phyloP scores from a whole-genome alignment of 352 stramenopile genomes.

The Phytophthora pistaciae region DNA sequence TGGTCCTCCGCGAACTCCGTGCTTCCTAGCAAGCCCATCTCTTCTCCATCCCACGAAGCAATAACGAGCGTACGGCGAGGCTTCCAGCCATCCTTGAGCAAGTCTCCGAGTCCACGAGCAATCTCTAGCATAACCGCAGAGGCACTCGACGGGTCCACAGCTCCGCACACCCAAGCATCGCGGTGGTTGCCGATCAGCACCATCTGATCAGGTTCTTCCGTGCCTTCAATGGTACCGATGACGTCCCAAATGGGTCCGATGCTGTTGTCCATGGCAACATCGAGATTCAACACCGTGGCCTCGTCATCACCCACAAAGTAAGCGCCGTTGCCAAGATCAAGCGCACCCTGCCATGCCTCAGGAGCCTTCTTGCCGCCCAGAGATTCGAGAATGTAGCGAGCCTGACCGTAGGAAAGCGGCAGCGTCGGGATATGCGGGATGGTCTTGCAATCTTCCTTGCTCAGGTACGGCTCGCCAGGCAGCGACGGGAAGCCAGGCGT shows the following conservation, averaged over 20 bases:
- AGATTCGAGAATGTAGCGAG: slow-evolving; percentile 72
- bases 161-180: slow-evolving; percentile 87
- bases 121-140: slow-evolving; percentile 89
- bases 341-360: slow-evolving; percentile 65
- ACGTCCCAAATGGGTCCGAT: slow-evolving; percentile 70
- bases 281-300: slow-evolving; percentile 67
- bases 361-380: slow-evolving; percentile 69
- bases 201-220: slow-evolving; percentile 63
- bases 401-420: slow-evolving; percentile 87
- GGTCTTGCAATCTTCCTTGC: slow-evolving; percentile 55
- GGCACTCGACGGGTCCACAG: slow-evolving; percentile 72
- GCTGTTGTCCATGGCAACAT: slow-evolving; percentile 81
- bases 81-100: slow-evolving; percentile 79
- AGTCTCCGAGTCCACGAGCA: slow-evolving; percentile 67
- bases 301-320: slow-evolving; percentile 85
- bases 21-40: slow-evolving; percentile 77
- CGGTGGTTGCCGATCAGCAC: slow-evolving; percentile 93
- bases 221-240: slow-evolving; percentile 67
- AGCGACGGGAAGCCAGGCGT: slow-evolving; percentile 60
- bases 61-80: slow-evolving; percentile 84
- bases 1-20: slow-evolving; percentile 77
- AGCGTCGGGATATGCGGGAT: slow-evolving; percentile 50
- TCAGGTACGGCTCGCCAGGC: slow-evolving; percentile 45
- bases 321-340: slow-evolving; percentile 51
- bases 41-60: slow-evolving; percentile 88